Base-by-base conservation (phyloP, 768 basidiomycete genomes). In the Pholiota microspora region DNA sequence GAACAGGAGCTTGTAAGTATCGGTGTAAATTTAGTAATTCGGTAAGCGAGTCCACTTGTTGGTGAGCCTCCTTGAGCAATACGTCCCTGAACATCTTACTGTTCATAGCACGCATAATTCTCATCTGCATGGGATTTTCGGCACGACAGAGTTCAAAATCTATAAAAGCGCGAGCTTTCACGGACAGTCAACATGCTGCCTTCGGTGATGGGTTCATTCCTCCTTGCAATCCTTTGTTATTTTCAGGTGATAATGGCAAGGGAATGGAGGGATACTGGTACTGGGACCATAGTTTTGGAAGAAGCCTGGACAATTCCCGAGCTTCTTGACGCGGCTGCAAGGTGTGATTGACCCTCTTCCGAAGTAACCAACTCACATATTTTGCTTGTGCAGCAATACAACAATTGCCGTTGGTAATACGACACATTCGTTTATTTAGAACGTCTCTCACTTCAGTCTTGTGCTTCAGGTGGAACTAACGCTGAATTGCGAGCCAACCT, bases 251-350 rank as follows among this genome's bases (percentile, higher is more conserved):
- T 16, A 2, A 7, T 12, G 10, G 48, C 51, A 46, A 28, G 67
- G 21, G 54, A 60, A 40, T 73, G 70, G 69, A 65, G 62, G 24
- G 61, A 73, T 51, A 70, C 62, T 2, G 73, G 73, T 1, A 67
- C 58, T 4, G 75, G 75, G 6, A 64, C 69, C 10, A 75, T 77
- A 27, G 66, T 64, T 34, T 63, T 77, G 16, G 74, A 75, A 54
- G 74, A 77, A 59, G 75, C 75, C 0, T 76, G 71, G 70, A 71
- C 69, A 0, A 69, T 67, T 2, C 68, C 72, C 10, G 69, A 69
- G 12, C 68, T 75, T 5, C 34, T 70, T 42, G 40, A 23, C 21
- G n/a, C n/a, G 4, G 40, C 6, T 45, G 52, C 45, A 60, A 64
- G 34, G 50, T 65, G n/a, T n/a, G n/a, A n/a, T n/a, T n/a, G n/a